Conservation (phyloP, 2,329 filamentous ascomycete genomes). For the Diaporthe caulivora region DNA sequence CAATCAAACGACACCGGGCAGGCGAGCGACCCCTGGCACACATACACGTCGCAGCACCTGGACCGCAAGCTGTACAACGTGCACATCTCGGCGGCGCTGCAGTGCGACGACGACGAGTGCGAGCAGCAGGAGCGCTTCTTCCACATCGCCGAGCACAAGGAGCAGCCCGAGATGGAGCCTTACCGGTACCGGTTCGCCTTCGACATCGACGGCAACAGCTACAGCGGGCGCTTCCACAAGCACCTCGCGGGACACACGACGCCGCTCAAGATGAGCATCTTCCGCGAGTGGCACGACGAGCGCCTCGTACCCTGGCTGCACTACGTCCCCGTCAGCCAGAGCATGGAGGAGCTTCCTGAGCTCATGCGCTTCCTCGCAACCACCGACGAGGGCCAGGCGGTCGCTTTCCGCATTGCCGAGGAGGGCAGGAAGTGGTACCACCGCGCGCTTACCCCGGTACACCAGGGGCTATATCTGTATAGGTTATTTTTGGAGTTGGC, state of each 20-base stretch:
- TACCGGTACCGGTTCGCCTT: conserved; percentile 57
- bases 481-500: conserved; percentile 70
- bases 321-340: conserved; percentile 65
- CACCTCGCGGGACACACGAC: conserved; percentile 60
- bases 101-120: conserved; percentile 35
- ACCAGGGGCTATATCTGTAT: conserved; percentile 72
- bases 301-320: conserved; percentile 68
- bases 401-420: conserved; percentile 65
- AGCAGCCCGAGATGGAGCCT: conserved; percentile 40
- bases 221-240: conserved; percentile 65
- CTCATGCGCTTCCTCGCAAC: conserved; percentile 60
- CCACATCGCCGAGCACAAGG: conserved; percentile 13
- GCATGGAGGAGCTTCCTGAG: conserved; percentile 65
- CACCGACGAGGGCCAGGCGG: conserved; percentile 58
- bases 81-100: conserved; percentile 13
- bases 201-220: conserved; percentile 69
- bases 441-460: conserved; percentile 66
- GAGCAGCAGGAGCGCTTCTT: conserved; percentile 41
- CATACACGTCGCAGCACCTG: neutral
- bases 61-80: conserved; percentile 39
- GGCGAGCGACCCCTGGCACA: conserved; percentile 6
- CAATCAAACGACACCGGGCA: neutral
- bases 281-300: conserved; percentile 71
- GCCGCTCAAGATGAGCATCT: conserved; percentile 64
- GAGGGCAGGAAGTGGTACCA: conserved; percentile 67